Base-by-base conservation (phyloP, 106 monocot species). In the Posidonia australis region DNA sequence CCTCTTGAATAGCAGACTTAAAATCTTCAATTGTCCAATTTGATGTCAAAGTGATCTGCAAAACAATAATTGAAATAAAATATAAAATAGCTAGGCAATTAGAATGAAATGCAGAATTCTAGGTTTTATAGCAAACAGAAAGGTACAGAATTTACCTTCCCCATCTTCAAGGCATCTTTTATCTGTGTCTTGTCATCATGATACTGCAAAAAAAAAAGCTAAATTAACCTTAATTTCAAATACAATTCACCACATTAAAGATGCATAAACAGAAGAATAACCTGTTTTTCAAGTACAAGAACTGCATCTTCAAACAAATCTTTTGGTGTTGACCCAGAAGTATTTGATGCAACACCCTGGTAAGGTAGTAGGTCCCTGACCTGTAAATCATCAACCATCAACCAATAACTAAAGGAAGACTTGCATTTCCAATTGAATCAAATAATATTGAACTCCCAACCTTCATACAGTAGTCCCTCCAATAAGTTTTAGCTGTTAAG, bases 391-490 rank as follows among this genome's bases (percentile, higher is more conserved):
- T 10, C 21, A n/a, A n/a, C n/a, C n/a, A n/a, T 62, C 13, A 31
- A 18, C 9, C 6, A 22, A 58, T 53, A 13, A 29, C 26, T 28
- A 30, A 14, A 30, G 17, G 13, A 13, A 26, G 12, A 58, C 26
- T 26, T 23, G 26, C 14, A 58, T 28, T 58, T 57, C 27, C 57
- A 25, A 26, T 13, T 30, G 43, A 5, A 62, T 62, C 61, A 16
- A 62, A 18, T 5, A 42, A n/a, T 41, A 61, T 11, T 10, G 30
- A 23, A n/a, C 31, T 31, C 4, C 64, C 14, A 25, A 99, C 98
- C 87, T 88, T 91, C 57, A 79, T 72, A 62, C 85, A 99, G 60
- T 99, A 99, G 48, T 99, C 91, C 44, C 84, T 78, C 98, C 98
- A 99, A 62, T 79, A 84, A 54, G 91, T 99, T 77, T 81, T 99